phyloP scores from a whole-genome alignment of 306 rosid genomes.

The Phaseolus lunatus region DNA sequence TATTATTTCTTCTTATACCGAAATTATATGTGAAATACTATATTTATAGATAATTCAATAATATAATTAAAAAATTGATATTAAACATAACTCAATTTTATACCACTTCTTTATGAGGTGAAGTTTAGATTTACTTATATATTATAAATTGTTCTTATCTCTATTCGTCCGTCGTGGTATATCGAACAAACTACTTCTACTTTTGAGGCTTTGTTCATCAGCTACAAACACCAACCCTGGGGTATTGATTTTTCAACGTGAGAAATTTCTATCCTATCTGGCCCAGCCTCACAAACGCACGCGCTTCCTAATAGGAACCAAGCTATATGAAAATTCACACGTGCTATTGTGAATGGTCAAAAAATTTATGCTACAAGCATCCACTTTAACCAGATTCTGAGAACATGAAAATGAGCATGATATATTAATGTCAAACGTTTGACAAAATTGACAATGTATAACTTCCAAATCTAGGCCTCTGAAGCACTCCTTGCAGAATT shows the following conservation, averaged over 20 bases:
- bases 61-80: too few species aligned
- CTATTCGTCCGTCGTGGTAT: too few species aligned
- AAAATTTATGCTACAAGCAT: background rate
- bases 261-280: background rate
- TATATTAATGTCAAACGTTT: conserved; percentile 6
- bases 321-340: background rate
- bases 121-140: too few species aligned
- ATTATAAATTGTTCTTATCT: too few species aligned
- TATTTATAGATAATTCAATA: too few species aligned
- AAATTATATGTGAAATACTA: too few species aligned
- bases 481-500: background rate
- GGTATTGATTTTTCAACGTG: background rate
- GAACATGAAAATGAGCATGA: background rate
- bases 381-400: background rate
- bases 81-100: too few species aligned
- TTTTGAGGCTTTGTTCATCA: background rate
- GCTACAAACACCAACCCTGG: background rate
- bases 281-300: background rate
- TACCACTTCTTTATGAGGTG: too few species aligned
- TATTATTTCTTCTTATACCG: too few species aligned
- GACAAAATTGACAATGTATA: conserved; percentile 28
- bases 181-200: too few species aligned
- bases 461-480: background rate
- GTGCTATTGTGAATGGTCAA: conserved; percentile 1
- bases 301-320: background rate